Base-by-base conservation (phyloP, 2,329 filamentous ascomycete species). In the Colletotrichum incanum region DNA sequence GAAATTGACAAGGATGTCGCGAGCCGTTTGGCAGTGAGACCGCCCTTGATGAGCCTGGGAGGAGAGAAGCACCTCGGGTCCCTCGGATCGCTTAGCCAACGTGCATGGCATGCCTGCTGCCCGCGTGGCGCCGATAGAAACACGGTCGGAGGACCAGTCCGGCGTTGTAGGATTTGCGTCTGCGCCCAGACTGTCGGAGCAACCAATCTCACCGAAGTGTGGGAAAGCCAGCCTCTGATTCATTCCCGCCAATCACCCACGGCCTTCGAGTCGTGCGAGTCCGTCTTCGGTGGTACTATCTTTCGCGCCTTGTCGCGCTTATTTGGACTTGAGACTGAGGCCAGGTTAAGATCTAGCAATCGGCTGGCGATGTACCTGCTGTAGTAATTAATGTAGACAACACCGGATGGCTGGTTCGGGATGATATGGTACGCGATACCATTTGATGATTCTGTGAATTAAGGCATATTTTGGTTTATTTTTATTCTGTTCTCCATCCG, bases 51-150 rank as follows among this genome's bases (percentile, higher is more conserved):
- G 34, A 49, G 41, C 31, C 61, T 28, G 45, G 28, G 41, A 41
- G n/a, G 34, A 34, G 52, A n/a, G 20, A 37, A 23, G 34, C 28
- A 20, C 52, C n/a, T 60, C 59, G 68, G 54, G 54, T 65, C 49
- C 37, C 54, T 66, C 67, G 67, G 63, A 43, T 67, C 67, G 39
- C 55, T 45, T 37, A 26, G 26, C 65, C 37, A 55, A 45, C 58
- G 43, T 23, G 18, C n/a, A 23, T 14, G 9, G 23, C 50, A 67
- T 71, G 64, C 64, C 56, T 63, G 50, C 58, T 47, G 20, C 64
- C 26, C 68, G 68, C 68, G 68, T 71, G 64, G 64, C 56, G 59
- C 41, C 18, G 5, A 39, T 50, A 7, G 9, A 37, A 34, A 43
- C 23, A 34, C 26, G 20, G 39, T 9, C 49, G 50, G 34, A 45